phyloP scores from a whole-genome alignment of 2,329 filamentous ascomycete species.

The Fusarium decemcellulare region DNA sequence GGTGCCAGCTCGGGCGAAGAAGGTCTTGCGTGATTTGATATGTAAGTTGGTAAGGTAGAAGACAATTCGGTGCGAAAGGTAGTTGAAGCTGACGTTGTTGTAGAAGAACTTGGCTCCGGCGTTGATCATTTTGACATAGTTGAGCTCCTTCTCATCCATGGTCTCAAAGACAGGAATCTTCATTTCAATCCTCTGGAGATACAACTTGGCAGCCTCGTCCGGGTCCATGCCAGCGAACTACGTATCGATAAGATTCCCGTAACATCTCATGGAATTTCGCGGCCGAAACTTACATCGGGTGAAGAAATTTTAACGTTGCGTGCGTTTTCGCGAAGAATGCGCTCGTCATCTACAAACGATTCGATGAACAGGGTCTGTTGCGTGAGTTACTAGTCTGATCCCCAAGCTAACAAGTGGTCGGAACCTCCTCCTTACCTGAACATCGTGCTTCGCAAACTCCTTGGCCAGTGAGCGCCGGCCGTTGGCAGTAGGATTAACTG shows the following conservation, averaged over 20 bases:
- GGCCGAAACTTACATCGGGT: constrained; percentile 78
- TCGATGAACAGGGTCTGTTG: constrained; percentile 93
- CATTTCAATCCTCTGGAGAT: constrained; percentile 89
- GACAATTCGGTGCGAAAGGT: constrained; percentile 95
- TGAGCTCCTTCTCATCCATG: constrained; percentile 93
- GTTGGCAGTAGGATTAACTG: constrained; percentile 90
- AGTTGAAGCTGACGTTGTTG: constrained; percentile 97
- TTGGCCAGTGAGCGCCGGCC: constrained; percentile 89
- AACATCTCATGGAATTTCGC: not conserved
- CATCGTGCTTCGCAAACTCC: constrained; percentile 97
- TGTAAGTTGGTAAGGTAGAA: constrained; percentile 98
- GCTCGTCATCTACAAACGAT: constrained; percentile 93
- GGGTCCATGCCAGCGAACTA: constrained; percentile 93
- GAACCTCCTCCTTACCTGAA: constrained; percentile 72
- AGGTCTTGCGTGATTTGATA: constrained; percentile 94
- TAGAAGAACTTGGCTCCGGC: constrained; percentile 93
- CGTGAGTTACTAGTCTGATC: constrained; percentile 9
- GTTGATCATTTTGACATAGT: constrained; percentile 99
- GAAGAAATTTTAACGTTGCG: constrained; percentile 98
- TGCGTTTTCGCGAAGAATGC: constrained; percentile 96
- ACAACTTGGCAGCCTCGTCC: constrained; percentile 92
- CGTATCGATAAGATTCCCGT: constrained; percentile 11
- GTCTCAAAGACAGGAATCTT: constrained; percentile 97
- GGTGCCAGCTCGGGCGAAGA: constrained; percentile 90
- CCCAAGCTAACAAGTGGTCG: not conserved